phyloP scores from a whole-genome alignment of 208 protist species.

The Herpetomonas samuelpessoai region DNA sequence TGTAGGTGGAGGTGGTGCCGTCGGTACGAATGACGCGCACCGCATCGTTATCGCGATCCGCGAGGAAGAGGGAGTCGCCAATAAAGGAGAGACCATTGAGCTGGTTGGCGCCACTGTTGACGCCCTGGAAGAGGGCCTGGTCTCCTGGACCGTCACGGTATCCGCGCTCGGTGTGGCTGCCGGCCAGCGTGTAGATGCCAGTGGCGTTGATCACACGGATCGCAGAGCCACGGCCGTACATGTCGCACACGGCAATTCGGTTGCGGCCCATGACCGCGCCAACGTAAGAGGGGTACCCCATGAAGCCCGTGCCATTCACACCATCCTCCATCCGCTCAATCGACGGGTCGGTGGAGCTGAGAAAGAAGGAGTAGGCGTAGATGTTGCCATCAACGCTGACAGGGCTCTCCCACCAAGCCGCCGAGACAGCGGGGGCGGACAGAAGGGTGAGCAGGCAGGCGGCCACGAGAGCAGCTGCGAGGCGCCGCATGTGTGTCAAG shows the following conservation, averaged over 20 bases:
- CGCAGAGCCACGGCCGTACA: slow-evolving; percentile 33
- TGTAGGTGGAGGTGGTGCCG: slow-evolving; percentile 22
- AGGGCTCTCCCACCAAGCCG: neutral
- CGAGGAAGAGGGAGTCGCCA: slow-evolving; percentile 22
- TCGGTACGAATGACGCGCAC: slow-evolving; percentile 41
- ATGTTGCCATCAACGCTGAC: neutral
- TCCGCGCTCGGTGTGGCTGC: slow-evolving; percentile 23
- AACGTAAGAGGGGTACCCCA: slow-evolving; percentile 30
- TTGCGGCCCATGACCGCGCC: slow-evolving; percentile 8
- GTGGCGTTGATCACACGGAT: slow-evolving; percentile 37
- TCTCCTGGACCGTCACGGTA: slow-evolving; percentile 21
- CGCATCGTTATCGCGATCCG: slow-evolving; percentile 55
- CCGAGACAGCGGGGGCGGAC: neutral
- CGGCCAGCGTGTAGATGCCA: slow-evolving; percentile 42
- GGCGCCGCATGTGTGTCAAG: too few species aligned
- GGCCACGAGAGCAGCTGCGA: too few species aligned
- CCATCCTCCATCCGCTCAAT: slow-evolving; percentile 24
- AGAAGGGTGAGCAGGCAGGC: too few species aligned
- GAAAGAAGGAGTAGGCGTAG: neutral
- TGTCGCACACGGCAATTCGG: slow-evolving; percentile 51
- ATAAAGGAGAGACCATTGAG: slow-evolving; percentile 19
- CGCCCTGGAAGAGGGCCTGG: slow-evolving; percentile 29
- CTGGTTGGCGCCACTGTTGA: slow-evolving; percentile 6
- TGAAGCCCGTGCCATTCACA: slow-evolving; percentile 30
- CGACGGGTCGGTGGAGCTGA: neutral